Evolutionary conservation across 208 protist species (phyloP).

Genomic region (Strigomonas culicis): DNA sequence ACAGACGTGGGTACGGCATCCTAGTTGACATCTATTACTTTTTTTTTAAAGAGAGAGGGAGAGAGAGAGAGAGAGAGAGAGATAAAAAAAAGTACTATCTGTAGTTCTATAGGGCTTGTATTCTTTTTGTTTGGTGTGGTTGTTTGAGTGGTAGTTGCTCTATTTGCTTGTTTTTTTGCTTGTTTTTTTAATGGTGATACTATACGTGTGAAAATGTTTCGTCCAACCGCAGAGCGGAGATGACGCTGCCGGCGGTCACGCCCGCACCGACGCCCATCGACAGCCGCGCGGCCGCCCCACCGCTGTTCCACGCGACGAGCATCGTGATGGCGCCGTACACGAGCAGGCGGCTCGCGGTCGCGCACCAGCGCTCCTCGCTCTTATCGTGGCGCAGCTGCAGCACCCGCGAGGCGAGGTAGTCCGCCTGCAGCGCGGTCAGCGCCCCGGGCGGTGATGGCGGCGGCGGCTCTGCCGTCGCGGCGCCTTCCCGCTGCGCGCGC

Average conservation of each 20-base stretch:
- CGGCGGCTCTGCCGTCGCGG: not conserved
- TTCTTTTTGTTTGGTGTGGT: not conserved
- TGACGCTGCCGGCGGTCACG: constrained; percentile 29
- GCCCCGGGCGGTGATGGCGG: not conserved
- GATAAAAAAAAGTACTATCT: not conserved
- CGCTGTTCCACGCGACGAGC: constrained; percentile 75
- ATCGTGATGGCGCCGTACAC: constrained; percentile 54
- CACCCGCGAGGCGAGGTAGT: constrained; percentile 52
- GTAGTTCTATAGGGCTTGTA: not conserved
- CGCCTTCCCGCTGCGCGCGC: not conserved
- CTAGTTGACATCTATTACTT: not conserved
- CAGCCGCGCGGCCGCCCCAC: constrained; percentile 42
- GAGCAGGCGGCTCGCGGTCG: constrained; percentile 42
- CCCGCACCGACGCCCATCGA: constrained; percentile 70
- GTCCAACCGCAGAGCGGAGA: constrained; percentile 61
- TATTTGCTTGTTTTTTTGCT: not conserved
- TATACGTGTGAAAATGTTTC: constrained; percentile 37
- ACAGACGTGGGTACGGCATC: not conserved
- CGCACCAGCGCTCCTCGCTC: constrained; percentile 66
- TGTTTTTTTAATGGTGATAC: not conserved
- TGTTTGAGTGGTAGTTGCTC: too few relatives aligned
- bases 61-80: not conserved
- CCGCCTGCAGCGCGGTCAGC: constrained; percentile 61
- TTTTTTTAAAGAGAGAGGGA: not conserved
- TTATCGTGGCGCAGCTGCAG: constrained; percentile 35